A percentile compares a stretch with the other conserved stretches of the same genome.
phyloP scores from a whole-genome alignment of 2,329 filamentous ascomycete species.

The Dendrostoma leiphaemia region DNA sequence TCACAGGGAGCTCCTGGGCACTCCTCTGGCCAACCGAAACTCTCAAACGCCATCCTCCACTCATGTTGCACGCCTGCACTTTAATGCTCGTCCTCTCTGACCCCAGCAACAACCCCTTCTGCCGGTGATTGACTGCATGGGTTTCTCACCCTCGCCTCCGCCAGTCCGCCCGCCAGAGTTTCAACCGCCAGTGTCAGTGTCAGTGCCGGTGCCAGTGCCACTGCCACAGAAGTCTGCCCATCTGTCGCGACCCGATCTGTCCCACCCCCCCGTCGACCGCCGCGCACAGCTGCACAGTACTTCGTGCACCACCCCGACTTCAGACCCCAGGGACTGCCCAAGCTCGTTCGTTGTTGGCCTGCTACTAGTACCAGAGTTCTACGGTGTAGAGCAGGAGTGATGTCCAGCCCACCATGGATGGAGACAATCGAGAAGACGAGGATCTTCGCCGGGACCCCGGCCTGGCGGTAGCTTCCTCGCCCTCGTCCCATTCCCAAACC shows the following conservation, averaged over 20 bases:
- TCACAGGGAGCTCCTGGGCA: slow-evolving; percentile 14
- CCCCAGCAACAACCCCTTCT: slow-evolving; percentile 17
- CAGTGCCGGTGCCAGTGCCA: background rate
- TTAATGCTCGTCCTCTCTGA: slow-evolving; percentile 42
- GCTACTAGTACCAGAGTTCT: slow-evolving; percentile 9
- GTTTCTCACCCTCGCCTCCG: slow-evolving; percentile 29
- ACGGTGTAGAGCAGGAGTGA: slow-evolving; percentile 33
- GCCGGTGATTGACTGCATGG: slow-evolving; percentile 40
- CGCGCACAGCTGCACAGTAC: too few relatives aligned
- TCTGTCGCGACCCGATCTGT: background rate
- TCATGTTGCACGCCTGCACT: slow-evolving; percentile 41
- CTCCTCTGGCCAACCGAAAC: slow-evolving; percentile 16
- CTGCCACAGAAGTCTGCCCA: background rate
- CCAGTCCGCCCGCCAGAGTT: background rate
- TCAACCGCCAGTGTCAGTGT: background rate
- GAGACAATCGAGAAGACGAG: slow-evolving; percentile 43
- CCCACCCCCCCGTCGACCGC: too few relatives aligned
- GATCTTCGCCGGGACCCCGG: slow-evolving; percentile 29
- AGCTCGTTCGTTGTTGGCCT: background rate
- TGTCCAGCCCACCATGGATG: slow-evolving; percentile 46
- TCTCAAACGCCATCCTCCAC: slow-evolving; percentile 28
- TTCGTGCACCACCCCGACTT: too few relatives aligned
- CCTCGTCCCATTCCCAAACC: slow-evolving; percentile 26
- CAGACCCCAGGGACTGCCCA: slow-evolving; percentile 1
- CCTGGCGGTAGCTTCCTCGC: slow-evolving; percentile 31